phyloP scores from a whole-genome alignment of 139 green algal genomes.

The Coelastrella sp. region DNA sequence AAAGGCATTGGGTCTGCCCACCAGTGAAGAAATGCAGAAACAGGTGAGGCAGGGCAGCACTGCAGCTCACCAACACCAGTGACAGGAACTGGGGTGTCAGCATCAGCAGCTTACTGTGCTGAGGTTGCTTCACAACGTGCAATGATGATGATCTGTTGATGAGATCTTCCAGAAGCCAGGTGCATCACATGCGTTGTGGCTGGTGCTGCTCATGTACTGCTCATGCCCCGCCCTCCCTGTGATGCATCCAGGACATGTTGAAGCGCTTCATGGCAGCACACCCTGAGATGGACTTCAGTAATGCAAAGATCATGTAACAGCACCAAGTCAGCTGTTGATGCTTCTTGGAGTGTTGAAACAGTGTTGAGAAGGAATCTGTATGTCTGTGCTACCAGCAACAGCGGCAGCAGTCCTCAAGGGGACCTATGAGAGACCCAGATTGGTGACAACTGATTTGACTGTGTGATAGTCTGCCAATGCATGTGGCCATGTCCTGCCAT shows the following conservation, averaged over 20 bases:
- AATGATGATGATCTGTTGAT: no score
- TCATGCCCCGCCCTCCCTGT: neutral
- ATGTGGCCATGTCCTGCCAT: no score
- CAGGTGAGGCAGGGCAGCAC: constrained; percentile 47
- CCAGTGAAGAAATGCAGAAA: constrained; percentile 93
- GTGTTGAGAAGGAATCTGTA: neutral
- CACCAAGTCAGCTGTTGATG: neutral
- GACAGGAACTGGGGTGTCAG: neutral
- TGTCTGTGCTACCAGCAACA: no score
- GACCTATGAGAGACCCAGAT: no score
- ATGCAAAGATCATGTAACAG: constrained; percentile 88
- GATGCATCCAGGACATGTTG: constrained; percentile 77
- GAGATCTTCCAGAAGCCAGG: no score
- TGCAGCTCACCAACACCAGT: neutral
- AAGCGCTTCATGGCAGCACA: constrained; percentile 97
- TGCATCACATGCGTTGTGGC: neutral
- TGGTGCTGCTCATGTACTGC: neutral
- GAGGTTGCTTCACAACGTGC: no score
- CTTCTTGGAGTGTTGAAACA: neutral
- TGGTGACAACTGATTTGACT: no score
- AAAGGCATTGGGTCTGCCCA: constrained; percentile 95
- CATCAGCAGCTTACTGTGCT: neutral
- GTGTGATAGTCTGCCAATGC: no score
- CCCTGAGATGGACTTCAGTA: constrained; percentile 96
- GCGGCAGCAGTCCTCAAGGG: no score